Evolutionary conservation across 371 early-diverging fungal species (phyloP), one percentile per base, ranked within the genome.

Genomic region (Mucor piriformis): DNA sequence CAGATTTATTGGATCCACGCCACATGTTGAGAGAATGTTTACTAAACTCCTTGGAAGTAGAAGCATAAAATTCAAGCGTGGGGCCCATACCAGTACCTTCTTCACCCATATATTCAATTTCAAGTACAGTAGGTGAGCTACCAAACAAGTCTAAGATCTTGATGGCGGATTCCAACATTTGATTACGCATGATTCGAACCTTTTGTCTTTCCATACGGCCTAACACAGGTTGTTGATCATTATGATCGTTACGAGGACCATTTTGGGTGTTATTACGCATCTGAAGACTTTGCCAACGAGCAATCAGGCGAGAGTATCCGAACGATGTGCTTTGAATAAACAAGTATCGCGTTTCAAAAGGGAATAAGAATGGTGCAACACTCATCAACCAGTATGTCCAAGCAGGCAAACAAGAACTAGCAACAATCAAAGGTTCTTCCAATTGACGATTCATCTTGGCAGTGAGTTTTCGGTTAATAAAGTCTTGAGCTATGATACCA

Each of bases 11-110:
- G 0, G 67, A 67, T 15, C 67, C 67, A 1, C 86, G 73, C 89
- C 91, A 89, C 67, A 92, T 66, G 23, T 74, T 76, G 16, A 83
- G 58, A 2, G 69, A 72, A 44, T 70, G 79, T 52, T 84, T 86
- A 46, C 86, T 82, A 16, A 95, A 76, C 60, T 91, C 93, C 33
- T 82, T 83, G 15, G 90, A 94, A 0, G 93, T 87, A 5, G 82
- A 67, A 1, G 94, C 81, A 65, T 94, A 97, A 62, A 96, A 96
- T 65, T 96, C 98, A 6, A 95, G 74, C 0, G 98, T 96, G 0
- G 96, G 96, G 0, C 98, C 98, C 6, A 94, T 69, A 3, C 98
- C 98, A 3, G 94, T 93, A 10, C 98, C 98, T 20, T 93, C 95
- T 63, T 97, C 98, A 27, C 91, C 94, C 64, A 86, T 84, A 62